Evolutionary conservation across 108 stramenopile genomes (phyloP), one percentile per base, ranked within the genome.

Genomic region (Nannochloropsis oceanica): DNA sequence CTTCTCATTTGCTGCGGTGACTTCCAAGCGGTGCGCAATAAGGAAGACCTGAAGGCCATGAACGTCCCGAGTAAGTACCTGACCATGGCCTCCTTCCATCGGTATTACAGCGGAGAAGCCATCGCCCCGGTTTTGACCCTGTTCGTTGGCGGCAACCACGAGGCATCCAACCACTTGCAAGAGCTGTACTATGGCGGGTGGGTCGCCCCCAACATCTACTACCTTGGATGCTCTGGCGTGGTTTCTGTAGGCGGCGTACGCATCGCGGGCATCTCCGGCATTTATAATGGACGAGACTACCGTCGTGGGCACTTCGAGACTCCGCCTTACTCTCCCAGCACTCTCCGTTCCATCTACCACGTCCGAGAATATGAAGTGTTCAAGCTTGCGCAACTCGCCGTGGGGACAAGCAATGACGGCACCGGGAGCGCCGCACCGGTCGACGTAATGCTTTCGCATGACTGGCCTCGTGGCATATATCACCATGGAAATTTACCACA

Each of bases 141-240:
- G 9, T 95, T 99, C 90, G 94, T 99, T 83, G 98, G 97, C 34
- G 99, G 99, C 0, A 99, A 99, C 92, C 99, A 99, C 89, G 99
- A 99, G 88, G 96, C 97, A 26, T 95, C 94, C 13, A 94, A 94
- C 82, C 91, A 95, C 26, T 88, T 99, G 26, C 94, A 96, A 82
- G 96, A 96, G 87, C 90, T 99, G 79, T 91, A 93, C 85, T 97
- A 98, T 88, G 99, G 99, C 12, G 99, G 99, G 8, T 99, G 96
- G 95, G 95, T 96, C 2, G 99, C 99, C 12, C 97, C 98, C 5
- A 98, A 98, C 79, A 98, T 99, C 42, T 99, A 97, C 90, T 99
- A 96, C 87, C 44, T 99, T 42, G 99, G 91, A 3, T 93, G 93
- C 14, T 95, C 96, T 2, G 97, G 97, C 0, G 93, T 95, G 11